Evolutionary conservation across 257 asterid species (phyloP), one percentile per base, ranked within the genome.

Genomic region (Scutellaria galericulata): DNA sequence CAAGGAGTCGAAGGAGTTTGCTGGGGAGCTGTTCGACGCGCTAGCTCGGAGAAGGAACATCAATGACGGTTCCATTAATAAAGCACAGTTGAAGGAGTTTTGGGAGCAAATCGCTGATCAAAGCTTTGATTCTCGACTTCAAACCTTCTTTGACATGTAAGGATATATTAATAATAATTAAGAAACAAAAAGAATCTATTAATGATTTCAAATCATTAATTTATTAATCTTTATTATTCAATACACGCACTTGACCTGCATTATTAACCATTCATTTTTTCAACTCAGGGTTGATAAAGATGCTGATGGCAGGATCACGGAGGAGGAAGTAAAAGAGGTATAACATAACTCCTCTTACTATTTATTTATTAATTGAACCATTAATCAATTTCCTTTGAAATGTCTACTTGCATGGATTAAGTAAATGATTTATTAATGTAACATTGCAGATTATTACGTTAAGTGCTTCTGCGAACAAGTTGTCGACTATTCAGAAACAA

Each of bases 311-410:
- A 84, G 97, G 75, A 84, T 94, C 45, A 81, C 96, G 0, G 98
- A 91, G 81, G 99, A 86, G 7, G 99, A 94, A 88, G 98, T 94
- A 72, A 82, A 81, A 65, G 99, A 94, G 97, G 99, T 94, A 73
- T 37, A 64, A 24, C 27, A 24, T 1, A 24, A 24, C 2, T 24
- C 27, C 27, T 24, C 27, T 18, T 18, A 18, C 18, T 18, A 18
- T 18, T 18, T 24, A 50, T 53, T 53, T 7, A 53, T 15, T 52
- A 52, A 7, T 20, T 54, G 37, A 18, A 54, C 18, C 4, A 5
- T 12, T 11, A 12, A 13, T 12, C 14, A 48, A 48, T 31, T 31
- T 31, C n/a, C 14, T 22, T 22, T 55, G 14, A 55, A 22, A 24
- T 24, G 27, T 31, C 4, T 2, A 31, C 22, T 47, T 66, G 44